Percentiles rank a stretch among this genome's conserved stretches.
These are phyloP conservation scores for Yamadazyma triangularis DNA, from an alignment of 1,139 yeast genomes.

Conservation along the genomic window DNA sequence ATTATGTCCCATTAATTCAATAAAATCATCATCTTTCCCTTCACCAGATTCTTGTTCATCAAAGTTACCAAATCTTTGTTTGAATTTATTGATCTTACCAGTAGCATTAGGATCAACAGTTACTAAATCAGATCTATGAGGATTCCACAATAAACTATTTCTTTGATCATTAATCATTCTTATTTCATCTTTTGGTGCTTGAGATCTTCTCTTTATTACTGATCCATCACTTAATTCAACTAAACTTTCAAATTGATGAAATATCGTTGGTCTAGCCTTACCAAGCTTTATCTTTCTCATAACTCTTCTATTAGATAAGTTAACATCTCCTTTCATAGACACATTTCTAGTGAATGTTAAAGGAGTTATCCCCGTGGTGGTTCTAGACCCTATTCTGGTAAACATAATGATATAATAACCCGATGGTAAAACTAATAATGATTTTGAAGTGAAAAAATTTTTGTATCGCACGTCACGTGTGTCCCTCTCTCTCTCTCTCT, in stretches of 20 bases:
- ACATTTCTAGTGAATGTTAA: conserved; percentile 14
- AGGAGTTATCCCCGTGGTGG: conserved; percentile 11
- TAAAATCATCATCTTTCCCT: conserved; percentile 43
- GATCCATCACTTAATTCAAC: conserved; percentile 94
- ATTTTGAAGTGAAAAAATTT: no score
- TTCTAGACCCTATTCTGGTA: no score
- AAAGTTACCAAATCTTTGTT: conserved; percentile 64
- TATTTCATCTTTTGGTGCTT: conserved; percentile 82
- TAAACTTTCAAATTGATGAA: conserved; percentile 79
- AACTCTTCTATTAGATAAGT: conserved; percentile 48
- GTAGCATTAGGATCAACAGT: conserved; percentile 77
- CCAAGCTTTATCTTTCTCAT: conserved; percentile 59
- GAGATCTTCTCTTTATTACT: conserved; percentile 76
- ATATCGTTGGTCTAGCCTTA: conserved; percentile 88
- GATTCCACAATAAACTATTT: conserved; percentile 83
- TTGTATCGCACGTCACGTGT: no score
- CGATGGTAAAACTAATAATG: no score
- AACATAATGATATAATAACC: no score
- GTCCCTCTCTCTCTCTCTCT: no score
- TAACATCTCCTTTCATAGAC: conserved; percentile 34
- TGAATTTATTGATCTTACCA: conserved; percentile 83
- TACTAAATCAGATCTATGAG: conserved; percentile 71
- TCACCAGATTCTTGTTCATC: conserved; percentile 8
- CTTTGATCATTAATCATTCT: conserved; percentile 87
- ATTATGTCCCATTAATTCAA: conserved; percentile 59